Evolutionary conservation across 2,329 filamentous ascomycete genomes (phyloP), one percentile per base, ranked within the genome.

Genomic region (Alternaria sp.): DNA sequence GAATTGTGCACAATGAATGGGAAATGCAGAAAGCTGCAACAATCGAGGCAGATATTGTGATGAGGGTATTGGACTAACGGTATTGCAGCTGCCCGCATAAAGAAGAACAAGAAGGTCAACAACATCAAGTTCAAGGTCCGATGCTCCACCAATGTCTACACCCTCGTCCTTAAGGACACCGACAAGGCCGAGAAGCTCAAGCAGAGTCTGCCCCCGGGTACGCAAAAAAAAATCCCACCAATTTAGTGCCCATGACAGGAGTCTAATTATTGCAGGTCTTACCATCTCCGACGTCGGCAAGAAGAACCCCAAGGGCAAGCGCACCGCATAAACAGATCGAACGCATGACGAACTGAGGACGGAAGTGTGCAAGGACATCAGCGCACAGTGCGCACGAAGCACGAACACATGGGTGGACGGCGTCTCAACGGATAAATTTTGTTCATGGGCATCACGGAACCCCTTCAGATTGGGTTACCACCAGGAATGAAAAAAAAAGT

Each of bases 81-180:
- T 24, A 53, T 9, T 6, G 26, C 23, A 83, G 82, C 82, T 65
- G 82, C 81, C 64, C 79, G 81, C 72, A 82, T 84, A 77, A 84
- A 98, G 93, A 95, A 96, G 88, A 96, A 90, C 89, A 90, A 89
- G 83, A 89, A 90, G 85, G 85, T 85, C 79, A 87, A 90, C 81
- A 90, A 94, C 87, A 93, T 95, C 90, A 99, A 99, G 91, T 98
- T 99, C 93, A 99, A 99, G 92, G 94, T 99, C 88, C 92, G 95
- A 83, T 98, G 95, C 90, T 87, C 92, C 81, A 88, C 89, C 79
- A 89, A 95, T 87, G 87, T 99, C 75, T 99, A 99, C 91, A 97
- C 95, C 75, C 90, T 99, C 76, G 91, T 96, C 81, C 90, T 99
- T 78, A 97, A 97, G 89, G 95, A 99, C 85, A 88, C 88, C 79